Evolutionary conservation across 495 filamentous ascomycete species (phyloP).

Genomic region (Collariella sp.): DNA sequence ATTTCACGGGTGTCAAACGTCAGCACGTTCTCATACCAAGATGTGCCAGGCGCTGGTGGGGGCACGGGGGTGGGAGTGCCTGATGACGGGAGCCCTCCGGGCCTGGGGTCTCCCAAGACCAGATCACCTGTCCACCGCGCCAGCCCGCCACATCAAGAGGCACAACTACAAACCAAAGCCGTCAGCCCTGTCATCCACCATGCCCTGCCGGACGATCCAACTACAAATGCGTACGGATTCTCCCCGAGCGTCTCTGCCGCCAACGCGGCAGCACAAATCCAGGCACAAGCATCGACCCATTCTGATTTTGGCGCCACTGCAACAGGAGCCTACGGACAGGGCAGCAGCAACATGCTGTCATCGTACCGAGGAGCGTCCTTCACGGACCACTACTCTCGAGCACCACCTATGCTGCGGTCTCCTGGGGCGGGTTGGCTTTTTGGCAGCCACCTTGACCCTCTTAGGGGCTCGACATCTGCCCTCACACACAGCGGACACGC

Average conservation of each 20-base stretch:
- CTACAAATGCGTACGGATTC: conserved; percentile 43
- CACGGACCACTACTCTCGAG: conserved; percentile 38
- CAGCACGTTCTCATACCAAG: conserved; percentile 66
- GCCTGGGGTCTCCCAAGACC: conserved; percentile 37
- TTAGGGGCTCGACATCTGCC: conserved; percentile 31
- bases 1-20: conserved; percentile 53
- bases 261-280: conserved; percentile 20
- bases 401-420: conserved; percentile 38
- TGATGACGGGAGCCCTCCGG: conserved; percentile 35
- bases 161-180: conserved; percentile 21
- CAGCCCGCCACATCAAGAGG: conserved; percentile 32
- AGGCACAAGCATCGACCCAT: conserved; percentile 19
- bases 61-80: conserved; percentile 25
- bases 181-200: conserved; percentile 24
- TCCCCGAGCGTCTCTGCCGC: conserved; percentile 35
- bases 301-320: conserved; percentile 25
- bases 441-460: conserved; percentile 31
- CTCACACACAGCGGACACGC: conserved; percentile 23
- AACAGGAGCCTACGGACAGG: conserved; percentile 29
- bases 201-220: conserved; percentile 20
- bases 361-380: conserved; percentile 38
- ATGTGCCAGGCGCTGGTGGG: conserved; percentile 25
- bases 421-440: conserved; percentile 42
- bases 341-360: conserved; percentile 39
- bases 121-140: conserved; percentile 37